phyloP scores from a whole-genome alignment of 441 rosid species.

The Corymbia calophylla region DNA sequence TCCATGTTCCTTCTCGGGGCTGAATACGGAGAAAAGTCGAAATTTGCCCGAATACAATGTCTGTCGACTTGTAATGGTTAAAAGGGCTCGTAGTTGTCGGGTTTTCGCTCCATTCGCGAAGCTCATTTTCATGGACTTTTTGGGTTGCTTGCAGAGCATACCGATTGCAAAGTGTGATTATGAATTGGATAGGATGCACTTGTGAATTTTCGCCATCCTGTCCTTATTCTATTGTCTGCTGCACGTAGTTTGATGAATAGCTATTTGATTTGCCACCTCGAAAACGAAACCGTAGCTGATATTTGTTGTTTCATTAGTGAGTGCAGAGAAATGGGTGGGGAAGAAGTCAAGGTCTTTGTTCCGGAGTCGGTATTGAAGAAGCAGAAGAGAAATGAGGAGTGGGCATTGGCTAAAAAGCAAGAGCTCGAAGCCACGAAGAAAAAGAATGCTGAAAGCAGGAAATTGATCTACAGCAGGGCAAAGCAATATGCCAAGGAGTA shows the following conservation, averaged over 20 bases:
- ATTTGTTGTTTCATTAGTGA: not conserved
- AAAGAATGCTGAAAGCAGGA: slow-evolving; percentile 39
- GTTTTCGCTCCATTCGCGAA: not conserved
- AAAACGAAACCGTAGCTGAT: not conserved
- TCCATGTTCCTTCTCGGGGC: not conserved
- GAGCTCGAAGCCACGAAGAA: slow-evolving; percentile 32
- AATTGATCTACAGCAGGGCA: slow-evolving; percentile 44
- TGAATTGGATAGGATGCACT: not conserved
- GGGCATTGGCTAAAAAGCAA: slow-evolving; percentile 49
- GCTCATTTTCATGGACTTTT: not conserved
- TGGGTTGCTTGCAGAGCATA: not conserved
- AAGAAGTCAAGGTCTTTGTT: slow-evolving; percentile 32
- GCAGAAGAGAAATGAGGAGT: slow-evolving; percentile 61
- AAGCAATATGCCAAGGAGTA: slow-evolving; percentile 51
- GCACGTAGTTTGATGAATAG: not conserved
- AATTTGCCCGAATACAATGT: not conserved
- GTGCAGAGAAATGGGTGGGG: slow-evolving; percentile 44
- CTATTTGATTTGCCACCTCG: not conserved
- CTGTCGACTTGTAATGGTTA: not conserved
- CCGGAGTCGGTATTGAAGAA: slow-evolving; percentile 83
- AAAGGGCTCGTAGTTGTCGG: not conserved
- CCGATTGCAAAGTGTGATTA: not conserved
- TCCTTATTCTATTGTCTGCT: not conserved
- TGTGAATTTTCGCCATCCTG: not conserved
- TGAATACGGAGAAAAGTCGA: not conserved